Base-by-base conservation (phyloP, 208 protist genomes). In the Crithidia brevicula region DNA sequence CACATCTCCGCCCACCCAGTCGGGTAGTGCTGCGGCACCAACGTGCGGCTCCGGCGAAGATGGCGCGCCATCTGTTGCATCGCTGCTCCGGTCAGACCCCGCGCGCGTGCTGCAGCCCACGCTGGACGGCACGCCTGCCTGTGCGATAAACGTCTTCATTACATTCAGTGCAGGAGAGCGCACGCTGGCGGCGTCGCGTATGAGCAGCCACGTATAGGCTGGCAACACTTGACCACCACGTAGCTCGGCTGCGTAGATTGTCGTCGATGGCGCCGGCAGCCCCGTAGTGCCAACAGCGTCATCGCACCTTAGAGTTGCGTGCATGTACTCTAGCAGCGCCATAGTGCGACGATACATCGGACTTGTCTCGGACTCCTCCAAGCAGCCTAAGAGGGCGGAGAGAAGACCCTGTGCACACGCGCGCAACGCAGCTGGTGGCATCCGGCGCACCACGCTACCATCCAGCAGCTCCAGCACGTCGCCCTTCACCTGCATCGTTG, bases 361-460 rank as follows among this genome's bases (percentile, higher is more conserved):
- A 40, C 71, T 86, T 28, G 71, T 80, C 49, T 88, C 83, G 6
- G 64, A 71, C 72, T 92, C 86, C 63, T 92, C 86, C 15, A 91
- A 33, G 31, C 75, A 83, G 50, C 59, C 70, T 10, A 88, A 61
- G 13, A 91, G 56, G 5, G 72, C 77, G 5, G 64, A 56, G 52
- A 91, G 45, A 23, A 91, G 5, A 38, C 82, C 82, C 31, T 76
- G 71, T 11, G 64, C 62, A 50, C 50, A 81, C 42, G 47, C 66
- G 50, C 61, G 77, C 40, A 77, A 68, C 50, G 49, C 72, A n/a
- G 36, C 31, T 25, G 38, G 51, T 9, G 53, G 67, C 57, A 67
- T 72, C 36, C 61, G 78, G 22, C 51, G 57, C 49, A 81, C 70
- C 38, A 75, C 43, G 27, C 45, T 13, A 23, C 52, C 5, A 36